Conservation (phyloP, 805 yeast genomes). For the Jamesozyma spencerorum region DNA sequence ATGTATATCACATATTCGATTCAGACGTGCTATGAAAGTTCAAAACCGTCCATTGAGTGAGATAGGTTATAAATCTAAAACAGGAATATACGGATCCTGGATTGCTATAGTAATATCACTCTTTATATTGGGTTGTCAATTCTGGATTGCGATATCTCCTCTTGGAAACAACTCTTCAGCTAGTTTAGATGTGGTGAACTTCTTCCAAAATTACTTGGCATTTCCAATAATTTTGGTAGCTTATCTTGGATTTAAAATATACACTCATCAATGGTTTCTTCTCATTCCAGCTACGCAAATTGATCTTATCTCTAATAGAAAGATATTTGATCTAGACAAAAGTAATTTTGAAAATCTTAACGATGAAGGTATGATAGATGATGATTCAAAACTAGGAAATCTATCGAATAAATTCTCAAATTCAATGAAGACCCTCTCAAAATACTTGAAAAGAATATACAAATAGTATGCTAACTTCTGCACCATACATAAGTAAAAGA, state of each 20-base stretch:
- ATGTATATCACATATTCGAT: constrained; percentile 58
- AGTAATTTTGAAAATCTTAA: neutral
- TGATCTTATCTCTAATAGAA: constrained; percentile 33
- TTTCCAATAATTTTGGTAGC: constrained; percentile 36
- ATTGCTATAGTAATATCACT: constrained; percentile 44
- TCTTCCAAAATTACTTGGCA: constrained; percentile 46
- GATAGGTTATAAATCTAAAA: constrained; percentile 47
- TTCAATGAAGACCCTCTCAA: too few species aligned
- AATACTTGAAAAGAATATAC: too few species aligned
- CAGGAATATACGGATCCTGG: constrained; percentile 50
- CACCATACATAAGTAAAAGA: too few species aligned
- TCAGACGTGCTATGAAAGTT: constrained; percentile 44
- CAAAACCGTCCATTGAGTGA: constrained; percentile 50
- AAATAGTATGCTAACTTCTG: too few species aligned
- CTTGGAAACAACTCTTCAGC: constrained; percentile 19
- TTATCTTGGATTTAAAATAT: constrained; percentile 38
- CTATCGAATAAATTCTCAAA: neutral
- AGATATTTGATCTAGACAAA: neutral
- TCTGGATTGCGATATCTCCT: constrained; percentile 68
- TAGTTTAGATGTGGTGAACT: constrained; percentile 28
- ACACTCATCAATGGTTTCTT: constrained; percentile 26
- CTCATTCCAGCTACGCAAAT: constrained; percentile 37
- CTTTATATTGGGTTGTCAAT: constrained; percentile 52
- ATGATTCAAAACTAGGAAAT: neutral
- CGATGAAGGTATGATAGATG: neutral